These are phyloP conservation scores for Lichtheimia ornata DNA, from an alignment of 371 early-diverging fungal genomes.

Conservation along the genomic window DNA sequence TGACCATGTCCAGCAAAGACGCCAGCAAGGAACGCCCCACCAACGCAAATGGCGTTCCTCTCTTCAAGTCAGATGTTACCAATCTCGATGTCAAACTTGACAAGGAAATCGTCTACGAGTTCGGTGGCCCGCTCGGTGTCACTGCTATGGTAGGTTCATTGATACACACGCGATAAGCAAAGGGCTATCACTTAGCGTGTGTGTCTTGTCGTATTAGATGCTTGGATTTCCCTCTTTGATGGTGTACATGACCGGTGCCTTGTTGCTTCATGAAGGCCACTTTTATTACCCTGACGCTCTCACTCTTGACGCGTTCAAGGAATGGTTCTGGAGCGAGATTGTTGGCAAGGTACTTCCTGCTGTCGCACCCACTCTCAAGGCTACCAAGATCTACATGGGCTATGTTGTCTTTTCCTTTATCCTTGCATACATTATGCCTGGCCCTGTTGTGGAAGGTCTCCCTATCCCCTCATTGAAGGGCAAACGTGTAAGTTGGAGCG, in stretches of 20 bases:
- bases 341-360: conserved; percentile 39
- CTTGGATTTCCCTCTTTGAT: conserved; percentile 70
- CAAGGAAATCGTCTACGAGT: conserved; percentile 67
- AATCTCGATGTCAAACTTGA: conserved; percentile 57
- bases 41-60: conserved; percentile 43
- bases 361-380: conserved; percentile 57
- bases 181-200: too few relatives aligned
- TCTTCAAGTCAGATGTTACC: conserved; percentile 37
- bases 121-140: conserved; percentile 73
- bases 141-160: conserved; percentile 45
- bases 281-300: conserved; percentile 49
- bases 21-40: background rate
- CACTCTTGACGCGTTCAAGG: conserved; percentile 38
- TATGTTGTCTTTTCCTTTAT: conserved; percentile 59
- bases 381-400: conserved; percentile 61
- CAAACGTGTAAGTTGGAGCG: conserved; percentile 38
- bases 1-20: conserved; percentile 4
- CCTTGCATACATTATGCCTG: conserved; percentile 69
- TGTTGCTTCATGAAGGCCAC: conserved; percentile 66
- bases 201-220: conserved; percentile 28
- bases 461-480: conserved; percentile 69
- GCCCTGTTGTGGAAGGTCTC: conserved; percentile 67
- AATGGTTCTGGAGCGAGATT: conserved; percentile 45
- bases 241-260: conserved; percentile 75
- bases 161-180: too few relatives aligned